These are phyloP conservation scores for Veloboletus limbatus DNA, from an alignment of 1,284 basidiomycete genomes.

Conservation along the genomic window DNA sequence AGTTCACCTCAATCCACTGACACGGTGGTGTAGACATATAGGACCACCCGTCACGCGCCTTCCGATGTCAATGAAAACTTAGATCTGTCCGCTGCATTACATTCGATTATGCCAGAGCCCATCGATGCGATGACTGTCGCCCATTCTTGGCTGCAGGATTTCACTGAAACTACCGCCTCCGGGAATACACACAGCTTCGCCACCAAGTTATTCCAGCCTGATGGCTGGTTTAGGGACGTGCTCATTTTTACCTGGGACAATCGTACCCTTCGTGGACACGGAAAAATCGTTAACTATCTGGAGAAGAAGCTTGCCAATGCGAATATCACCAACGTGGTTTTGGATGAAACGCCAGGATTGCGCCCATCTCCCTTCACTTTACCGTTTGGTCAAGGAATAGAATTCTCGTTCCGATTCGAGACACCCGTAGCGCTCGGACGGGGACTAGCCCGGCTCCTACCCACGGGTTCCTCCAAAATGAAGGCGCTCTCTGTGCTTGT, in stretches of 20 bases:
- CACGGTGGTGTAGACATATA: neutral
- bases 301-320: neutral
- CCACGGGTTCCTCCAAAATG: neutral
- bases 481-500: conserved; percentile 5
- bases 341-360: conserved; percentile 4
- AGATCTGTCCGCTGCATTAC: neutral
- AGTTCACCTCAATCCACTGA: neutral
- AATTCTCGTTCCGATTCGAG: conserved; percentile 7
- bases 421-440: conserved; percentile 4
- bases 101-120: neutral
- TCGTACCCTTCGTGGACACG: conserved; percentile 3
- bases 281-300: conserved; percentile 1
- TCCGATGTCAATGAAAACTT: neutral
- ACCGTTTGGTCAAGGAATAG: conserved; percentile 4
- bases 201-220: conserved; percentile 1
- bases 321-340: conserved; percentile 1
- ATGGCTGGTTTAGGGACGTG: conserved; percentile 6
- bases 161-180: neutral
- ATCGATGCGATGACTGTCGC: neutral
- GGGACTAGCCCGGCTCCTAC: neutral
- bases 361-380: neutral
- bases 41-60: neutral
- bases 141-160: conserved; percentile 1
- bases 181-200: neutral
- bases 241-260: conserved; percentile 6